These are phyloP conservation scores for Melampsora americana DNA, from an alignment of 1,284 basidiomycete genomes.

Conservation along the genomic window DNA sequence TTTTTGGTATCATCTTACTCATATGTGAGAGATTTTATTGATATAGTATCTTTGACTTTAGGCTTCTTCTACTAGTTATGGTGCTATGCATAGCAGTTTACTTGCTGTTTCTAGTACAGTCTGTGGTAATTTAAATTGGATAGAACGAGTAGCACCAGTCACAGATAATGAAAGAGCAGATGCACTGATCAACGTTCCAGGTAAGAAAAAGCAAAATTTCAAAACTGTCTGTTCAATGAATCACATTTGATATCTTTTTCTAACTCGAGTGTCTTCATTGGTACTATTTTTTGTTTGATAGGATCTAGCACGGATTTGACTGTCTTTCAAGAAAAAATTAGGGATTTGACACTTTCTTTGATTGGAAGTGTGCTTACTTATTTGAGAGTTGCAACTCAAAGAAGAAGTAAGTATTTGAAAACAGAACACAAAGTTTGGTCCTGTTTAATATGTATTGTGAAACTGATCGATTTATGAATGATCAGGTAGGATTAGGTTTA, in stretches of 20 bases:
- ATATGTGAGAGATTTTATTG: not conserved
- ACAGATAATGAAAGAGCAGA: slow-evolving; percentile 38
- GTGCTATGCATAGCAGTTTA: slow-evolving; percentile 69
- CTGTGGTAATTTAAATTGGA: slow-evolving; percentile 65
- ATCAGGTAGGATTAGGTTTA: slow-evolving; percentile 35
- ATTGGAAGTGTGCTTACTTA: slow-evolving; percentile 34
- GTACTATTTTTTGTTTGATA: not conserved
- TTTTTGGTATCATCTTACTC: not conserved
- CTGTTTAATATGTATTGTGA: no score
- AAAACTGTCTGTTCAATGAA: not conserved
- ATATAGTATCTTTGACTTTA: slow-evolving; percentile 5
- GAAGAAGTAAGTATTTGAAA: slow-evolving; percentile 16
- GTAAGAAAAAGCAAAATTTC: slow-evolving; percentile 4
- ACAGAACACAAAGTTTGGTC: not conserved
- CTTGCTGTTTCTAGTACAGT: slow-evolving; percentile 71
- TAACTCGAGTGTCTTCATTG: not conserved
- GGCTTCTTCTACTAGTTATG: slow-evolving; percentile 41
- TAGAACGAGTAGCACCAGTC: slow-evolving; percentile 19
- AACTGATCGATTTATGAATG: not conserved
- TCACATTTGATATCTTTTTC: not conserved
- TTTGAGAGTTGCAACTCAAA: slow-evolving; percentile 38
- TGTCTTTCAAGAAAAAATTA: slow-evolving; percentile 37
- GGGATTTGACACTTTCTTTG: slow-evolving; percentile 32
- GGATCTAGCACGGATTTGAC: slow-evolving; percentile 34
- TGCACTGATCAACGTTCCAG: slow-evolving; percentile 28